Conservation (phyloP, 2,329 filamentous ascomycete species). For the Colletotrichum lentis region DNA sequence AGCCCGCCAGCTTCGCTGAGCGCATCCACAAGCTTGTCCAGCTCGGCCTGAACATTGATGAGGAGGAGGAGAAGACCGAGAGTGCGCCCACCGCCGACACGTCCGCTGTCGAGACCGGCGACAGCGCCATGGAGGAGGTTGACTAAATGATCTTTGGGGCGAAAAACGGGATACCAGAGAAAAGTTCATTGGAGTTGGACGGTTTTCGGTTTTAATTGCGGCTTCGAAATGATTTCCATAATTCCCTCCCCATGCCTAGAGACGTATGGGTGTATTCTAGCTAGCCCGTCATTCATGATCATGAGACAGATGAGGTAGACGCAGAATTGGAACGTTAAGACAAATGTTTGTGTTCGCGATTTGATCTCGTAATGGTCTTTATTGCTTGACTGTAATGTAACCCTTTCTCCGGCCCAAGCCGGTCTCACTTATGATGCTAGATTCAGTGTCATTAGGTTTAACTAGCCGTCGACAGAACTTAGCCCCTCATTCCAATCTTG, state of each 20-base stretch:
- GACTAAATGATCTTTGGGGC: constrained; percentile 70
- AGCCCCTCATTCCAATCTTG: too few relatives aligned
- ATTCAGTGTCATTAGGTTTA: too few relatives aligned
- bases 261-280: constrained; percentile 52
- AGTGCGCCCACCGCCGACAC: constrained; percentile 66
- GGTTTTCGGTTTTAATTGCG: constrained; percentile 44
- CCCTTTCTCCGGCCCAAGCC: too few relatives aligned
- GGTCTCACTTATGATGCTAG: neutral
- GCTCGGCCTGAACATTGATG: constrained; percentile 95
- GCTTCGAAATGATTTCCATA: constrained; percentile 44
- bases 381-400: fast-evolving
- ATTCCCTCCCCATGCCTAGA: constrained; percentile 44
- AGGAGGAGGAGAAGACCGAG: constrained; percentile 81
- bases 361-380: neutral
- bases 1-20: constrained; percentile 97
- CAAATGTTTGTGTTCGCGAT: neutral
- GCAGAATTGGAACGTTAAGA: constrained; percentile 42
- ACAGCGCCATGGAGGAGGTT: constrained; percentile 99
- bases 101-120: constrained; percentile 69
- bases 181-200: constrained; percentile 52
- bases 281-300: constrained; percentile 52
- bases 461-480: too few relatives aligned
- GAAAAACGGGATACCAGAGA: constrained; percentile 48
- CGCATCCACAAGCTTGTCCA: constrained; percentile 99
- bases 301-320: constrained; percentile 54